Percentiles rank a stretch among this genome's conserved stretches.
Conservation (phyloP, 176 grass and related monocot species). For the Lolium multiflorum region DNA sequence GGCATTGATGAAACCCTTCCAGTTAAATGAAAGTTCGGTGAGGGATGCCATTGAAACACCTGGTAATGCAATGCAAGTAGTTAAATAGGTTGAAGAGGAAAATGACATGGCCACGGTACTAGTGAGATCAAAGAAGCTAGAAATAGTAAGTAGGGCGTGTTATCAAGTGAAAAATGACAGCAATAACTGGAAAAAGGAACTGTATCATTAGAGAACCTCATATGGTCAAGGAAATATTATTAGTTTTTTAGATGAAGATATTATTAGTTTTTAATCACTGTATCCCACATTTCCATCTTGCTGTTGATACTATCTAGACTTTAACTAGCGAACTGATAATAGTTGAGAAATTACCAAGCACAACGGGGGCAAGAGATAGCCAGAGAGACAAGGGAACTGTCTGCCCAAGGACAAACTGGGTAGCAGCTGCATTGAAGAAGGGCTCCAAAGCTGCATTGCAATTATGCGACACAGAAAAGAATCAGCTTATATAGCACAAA, state of each 20-base stretch:
- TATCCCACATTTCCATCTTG: not conserved
- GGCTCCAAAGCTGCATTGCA: constrained; percentile 86
- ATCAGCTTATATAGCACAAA: constrained; percentile 35
- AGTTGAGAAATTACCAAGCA: constrained; percentile 76
- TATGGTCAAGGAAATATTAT: constrained; percentile 6
- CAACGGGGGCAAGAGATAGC: constrained; percentile 96
- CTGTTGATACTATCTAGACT: not conserved
- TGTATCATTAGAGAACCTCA: not conserved
- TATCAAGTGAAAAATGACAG: constrained; percentile 1
- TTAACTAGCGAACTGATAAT: constrained; percentile 6
- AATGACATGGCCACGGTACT: not conserved
- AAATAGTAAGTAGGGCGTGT: not conserved
- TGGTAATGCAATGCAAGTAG: constrained; percentile 46
- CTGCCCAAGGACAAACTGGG: constrained; percentile 98
- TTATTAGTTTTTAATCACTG: constrained; percentile 8
- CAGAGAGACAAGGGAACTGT: constrained; percentile 85
- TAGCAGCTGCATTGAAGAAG: constrained; percentile 98
- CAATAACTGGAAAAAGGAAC: not conserved
- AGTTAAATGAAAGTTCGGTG: constrained; percentile 97
- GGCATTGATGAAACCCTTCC: constrained; percentile 94
- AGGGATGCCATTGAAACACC: constrained; percentile 98
- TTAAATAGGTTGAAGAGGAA: constrained; percentile 42
- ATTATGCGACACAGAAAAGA: constrained; percentile 22
- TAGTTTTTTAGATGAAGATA: not conserved
- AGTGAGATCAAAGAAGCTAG: not conserved